Evolutionary conservation across 2,329 filamentous ascomycete genomes (phyloP).

Genomic region (Chaetoscypha palmicola): DNA sequence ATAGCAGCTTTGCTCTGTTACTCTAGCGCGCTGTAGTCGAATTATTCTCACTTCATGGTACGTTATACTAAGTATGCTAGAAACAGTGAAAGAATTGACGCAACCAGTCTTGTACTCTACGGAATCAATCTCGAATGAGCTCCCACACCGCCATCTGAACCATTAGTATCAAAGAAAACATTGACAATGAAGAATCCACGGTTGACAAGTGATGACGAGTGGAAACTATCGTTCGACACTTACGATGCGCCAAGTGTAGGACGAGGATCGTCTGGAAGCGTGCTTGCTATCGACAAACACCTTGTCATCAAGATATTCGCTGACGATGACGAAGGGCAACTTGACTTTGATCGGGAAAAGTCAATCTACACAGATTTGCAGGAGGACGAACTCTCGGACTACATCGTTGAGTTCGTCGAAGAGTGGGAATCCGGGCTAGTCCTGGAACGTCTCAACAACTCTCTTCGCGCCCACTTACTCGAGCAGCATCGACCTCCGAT

Average conservation of each 20-base stretch:
- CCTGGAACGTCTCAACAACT: not conserved
- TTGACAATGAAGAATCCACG: no score
- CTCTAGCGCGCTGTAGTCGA: no score
- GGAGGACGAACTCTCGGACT: not conserved
- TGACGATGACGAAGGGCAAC: constrained; percentile 2
- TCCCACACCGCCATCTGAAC: no score
- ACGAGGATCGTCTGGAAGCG: constrained; percentile 1
- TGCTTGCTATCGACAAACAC: constrained; percentile 2
- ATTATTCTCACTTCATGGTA: no score
- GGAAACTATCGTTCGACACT: constrained; percentile 2
- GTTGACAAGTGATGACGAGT: not conserved
- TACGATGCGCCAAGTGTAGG: constrained; percentile 4
- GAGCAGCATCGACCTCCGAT: not conserved
- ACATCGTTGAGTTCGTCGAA: constrained; percentile 2
- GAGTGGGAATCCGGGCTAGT: constrained; percentile 3
- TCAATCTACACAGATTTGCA: constrained; percentile 1
- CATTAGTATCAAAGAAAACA: no score
- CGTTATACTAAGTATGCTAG: no score
- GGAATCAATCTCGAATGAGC: no score
- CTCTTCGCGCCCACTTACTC: not conserved
- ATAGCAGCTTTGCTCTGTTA: no score
- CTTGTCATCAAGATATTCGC: constrained; percentile 4
- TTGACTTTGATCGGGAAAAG: constrained; percentile 1
- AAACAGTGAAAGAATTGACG: no score
- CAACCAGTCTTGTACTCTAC: no score